phyloP scores from a whole-genome alignment of 495 filamentous ascomycete species.

The Penicillium coprophilum region DNA sequence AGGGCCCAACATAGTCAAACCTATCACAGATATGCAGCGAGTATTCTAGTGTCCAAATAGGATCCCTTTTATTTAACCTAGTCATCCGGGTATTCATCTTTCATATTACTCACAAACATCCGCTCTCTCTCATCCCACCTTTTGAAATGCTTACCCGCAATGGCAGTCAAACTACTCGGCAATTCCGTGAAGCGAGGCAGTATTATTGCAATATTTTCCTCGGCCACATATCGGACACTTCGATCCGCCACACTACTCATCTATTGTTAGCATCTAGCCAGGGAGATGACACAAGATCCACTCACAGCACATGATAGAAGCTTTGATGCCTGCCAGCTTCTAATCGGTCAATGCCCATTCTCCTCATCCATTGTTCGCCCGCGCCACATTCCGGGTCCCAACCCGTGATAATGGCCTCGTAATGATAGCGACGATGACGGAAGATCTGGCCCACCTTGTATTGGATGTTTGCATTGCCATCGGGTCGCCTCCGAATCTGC shows the following conservation, averaged over 20 bases:
- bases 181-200: conserved; percentile 46
- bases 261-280: conserved; percentile 1
- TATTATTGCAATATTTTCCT: conserved; percentile 78
- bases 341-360: conserved; percentile 63
- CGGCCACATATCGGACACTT: conserved; percentile 73
- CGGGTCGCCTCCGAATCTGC: conserved; percentile 45
- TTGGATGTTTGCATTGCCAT: conserved; percentile 47
- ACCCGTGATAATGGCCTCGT: conserved; percentile 77
- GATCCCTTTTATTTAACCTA: conserved; percentile 31
- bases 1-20: no score
- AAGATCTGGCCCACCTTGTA: conserved; percentile 85
- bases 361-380: conserved; percentile 54
- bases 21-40: no score
- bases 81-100: conserved; percentile 84
- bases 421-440: conserved; percentile 75
- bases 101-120: conserved; percentile 82
- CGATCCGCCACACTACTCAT: conserved; percentile 63
- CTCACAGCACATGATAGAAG: conserved; percentile 84
- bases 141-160: conserved; percentile 88
- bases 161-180: conserved; percentile 54
- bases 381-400: conserved; percentile 69
- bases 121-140: conserved; percentile 67
- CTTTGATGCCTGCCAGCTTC: conserved; percentile 65
- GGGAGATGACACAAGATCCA: conserved; percentile 15
- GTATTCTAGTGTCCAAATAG: not conserved